These are phyloP conservation scores for Ophiocordyceps unilateralis DNA, from an alignment of 2,329 filamentous ascomycete genomes.

Conservation along the genomic window DNA sequence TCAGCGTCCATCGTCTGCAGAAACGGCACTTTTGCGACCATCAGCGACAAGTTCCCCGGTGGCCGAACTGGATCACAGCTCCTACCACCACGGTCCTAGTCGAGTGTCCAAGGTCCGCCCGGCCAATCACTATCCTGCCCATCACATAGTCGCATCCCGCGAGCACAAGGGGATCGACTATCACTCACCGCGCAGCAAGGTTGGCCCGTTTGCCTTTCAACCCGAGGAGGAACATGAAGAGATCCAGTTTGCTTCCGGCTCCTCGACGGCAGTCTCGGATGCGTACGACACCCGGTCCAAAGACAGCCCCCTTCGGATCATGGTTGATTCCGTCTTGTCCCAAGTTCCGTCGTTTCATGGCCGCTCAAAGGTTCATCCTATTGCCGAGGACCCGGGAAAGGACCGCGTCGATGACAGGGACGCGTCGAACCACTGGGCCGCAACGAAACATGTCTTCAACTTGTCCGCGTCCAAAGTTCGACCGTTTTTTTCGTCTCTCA, in stretches of 20 bases:
- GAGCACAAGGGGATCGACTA: slow-evolving; percentile 1
- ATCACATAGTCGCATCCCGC: slow-evolving; percentile 1
- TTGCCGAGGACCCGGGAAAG: not conserved
- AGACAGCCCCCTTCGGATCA: not conserved
- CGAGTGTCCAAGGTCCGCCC: slow-evolving; percentile 11
- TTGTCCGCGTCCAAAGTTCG: slow-evolving; percentile 3
- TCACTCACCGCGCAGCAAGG: slow-evolving; percentile 5
- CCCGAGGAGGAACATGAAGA: not conserved
- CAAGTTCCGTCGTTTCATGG: not conserved
- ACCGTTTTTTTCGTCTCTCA: not conserved
- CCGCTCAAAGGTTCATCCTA: not conserved
- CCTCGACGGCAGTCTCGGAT: slow-evolving; percentile 2
- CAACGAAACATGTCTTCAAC: not conserved
- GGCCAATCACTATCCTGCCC: slow-evolving; percentile 5
- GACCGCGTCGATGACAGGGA: not conserved
- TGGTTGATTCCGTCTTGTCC: not conserved
- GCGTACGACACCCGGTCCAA: not conserved
- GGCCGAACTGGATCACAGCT: not conserved
- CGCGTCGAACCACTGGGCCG: not conserved
- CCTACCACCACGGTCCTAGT: slow-evolving; percentile 6
- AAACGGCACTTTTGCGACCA: not conserved
- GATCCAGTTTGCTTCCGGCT: slow-evolving; percentile 1
- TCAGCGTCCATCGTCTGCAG: not conserved
- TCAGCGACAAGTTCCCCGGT: not conserved
- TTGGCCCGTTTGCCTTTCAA: slow-evolving; percentile 4